Evolutionary conservation across 164 flowering plant genomes (phyloP), one percentile per base, ranked within the genome.

Genomic region (Tetrastigma voinierianum): DNA sequence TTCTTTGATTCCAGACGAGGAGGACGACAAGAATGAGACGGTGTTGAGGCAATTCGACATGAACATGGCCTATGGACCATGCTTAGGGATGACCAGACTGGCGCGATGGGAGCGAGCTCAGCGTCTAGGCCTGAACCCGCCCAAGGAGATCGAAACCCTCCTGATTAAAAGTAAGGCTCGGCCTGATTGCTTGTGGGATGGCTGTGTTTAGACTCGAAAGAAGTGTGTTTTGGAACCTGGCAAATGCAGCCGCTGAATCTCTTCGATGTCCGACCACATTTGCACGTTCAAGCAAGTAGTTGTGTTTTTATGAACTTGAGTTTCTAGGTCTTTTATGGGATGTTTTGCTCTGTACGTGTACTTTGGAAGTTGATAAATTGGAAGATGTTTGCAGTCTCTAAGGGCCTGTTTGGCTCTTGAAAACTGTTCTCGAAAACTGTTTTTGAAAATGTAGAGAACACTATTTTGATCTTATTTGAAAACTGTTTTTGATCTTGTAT

Each of bases 21-120:
- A 32, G 6, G 68, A 68, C 47, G 84, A 80, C 53, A 72, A 72
- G 62, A 24, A 69, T 1, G 95, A 91, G 76, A 83, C 85, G 51
- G 58, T 84, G 48, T 52, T 93, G 79, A 85, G 87, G 85, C 89
- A 86, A 58, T 91, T 91, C 48, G 98, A 94, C 75, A 68, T 90
- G 93, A 85, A 88, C 84, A 86, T 85, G 87, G 82, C 77, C 25
- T 94, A 83, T 59, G 97, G 98, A 44, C 97, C 98, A 1, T 94
- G 98, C 78, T 46, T 88, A 9, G 96, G 98, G 9, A 80, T 91
- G 81, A 75, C 51, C 55, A 71, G 97, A 64, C 46, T 88, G 70
- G 88, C 74, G 46, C 84, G 98, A 2, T 94, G 94, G 96, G 85
- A 88, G 70, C 86, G 98, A 23, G 97, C 93, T 46, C 59, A 72